phyloP scores from a whole-genome alignment of 768 basidiomycete species.

The Tylopilus balloui region DNA sequence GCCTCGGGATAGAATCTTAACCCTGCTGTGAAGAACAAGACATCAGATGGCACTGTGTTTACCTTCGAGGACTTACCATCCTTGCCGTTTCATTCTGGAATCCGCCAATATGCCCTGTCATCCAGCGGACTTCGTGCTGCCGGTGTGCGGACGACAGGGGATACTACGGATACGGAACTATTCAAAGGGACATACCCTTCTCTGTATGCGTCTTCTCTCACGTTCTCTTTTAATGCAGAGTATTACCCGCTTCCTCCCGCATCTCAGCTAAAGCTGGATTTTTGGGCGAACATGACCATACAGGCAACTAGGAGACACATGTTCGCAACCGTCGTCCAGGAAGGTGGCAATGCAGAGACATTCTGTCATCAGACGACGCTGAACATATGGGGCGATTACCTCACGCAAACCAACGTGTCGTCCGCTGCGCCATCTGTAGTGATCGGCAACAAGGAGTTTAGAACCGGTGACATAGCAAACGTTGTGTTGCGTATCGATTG shows the following conservation, averaged over 20 bases:
- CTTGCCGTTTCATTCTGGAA: constrained; percentile 29
- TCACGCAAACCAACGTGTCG: constrained; percentile 39
- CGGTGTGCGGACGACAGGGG: constrained; percentile 12
- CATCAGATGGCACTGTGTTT: constrained; percentile 29
- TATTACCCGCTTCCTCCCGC: constrained; percentile 34
- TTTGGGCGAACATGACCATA: constrained; percentile 35
- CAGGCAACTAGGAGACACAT: constrained; percentile 36
- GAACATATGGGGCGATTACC: constrained; percentile 39
- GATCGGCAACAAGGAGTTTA: constrained; percentile 35
- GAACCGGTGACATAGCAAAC: constrained; percentile 32
- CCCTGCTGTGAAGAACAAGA: constrained; percentile 30
- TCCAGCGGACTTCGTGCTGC: constrained; percentile 32
- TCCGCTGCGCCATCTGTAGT: constrained; percentile 39
- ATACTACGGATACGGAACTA: constrained; percentile 19
- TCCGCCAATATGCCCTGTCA: constrained; percentile 40
- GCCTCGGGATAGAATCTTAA: constrained; percentile 44
- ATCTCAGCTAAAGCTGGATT: constrained; percentile 24
- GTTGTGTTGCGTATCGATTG: constrained; percentile 24
- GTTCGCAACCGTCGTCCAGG: constrained; percentile 26
- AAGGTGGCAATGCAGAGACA: constrained; percentile 14
- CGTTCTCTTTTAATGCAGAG: constrained; percentile 36
- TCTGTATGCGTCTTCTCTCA: constrained; percentile 35
- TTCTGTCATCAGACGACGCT: constrained; percentile 36
- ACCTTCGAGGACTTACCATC: constrained; percentile 17
- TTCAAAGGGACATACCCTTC: constrained; percentile 36